These are phyloP conservation scores for Firmiana major DNA, from an alignment of 345 rosid genomes.

Conservation along the genomic window DNA sequence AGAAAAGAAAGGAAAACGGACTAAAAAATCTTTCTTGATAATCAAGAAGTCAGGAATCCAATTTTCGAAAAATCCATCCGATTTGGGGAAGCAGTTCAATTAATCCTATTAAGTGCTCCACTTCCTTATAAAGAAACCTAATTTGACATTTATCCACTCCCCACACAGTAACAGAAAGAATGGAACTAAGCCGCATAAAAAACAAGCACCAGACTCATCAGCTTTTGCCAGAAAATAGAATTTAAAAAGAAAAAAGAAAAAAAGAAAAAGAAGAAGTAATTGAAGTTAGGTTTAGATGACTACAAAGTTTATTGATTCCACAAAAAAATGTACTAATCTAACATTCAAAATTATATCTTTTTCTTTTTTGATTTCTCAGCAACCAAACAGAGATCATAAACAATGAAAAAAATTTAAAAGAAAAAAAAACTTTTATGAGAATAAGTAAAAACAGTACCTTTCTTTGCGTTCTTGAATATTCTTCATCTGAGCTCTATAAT, in stretches of 20 bases:
- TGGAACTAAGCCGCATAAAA: constrained; percentile 4
- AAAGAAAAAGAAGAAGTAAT: background rate
- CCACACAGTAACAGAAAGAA: background rate
- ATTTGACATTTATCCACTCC: constrained; percentile 1
- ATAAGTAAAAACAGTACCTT: constrained; percentile 41
- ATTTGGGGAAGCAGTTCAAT: background rate
- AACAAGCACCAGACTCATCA: constrained; percentile 5
- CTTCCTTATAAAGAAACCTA: background rate
- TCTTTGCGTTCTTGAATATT: constrained; percentile 87
- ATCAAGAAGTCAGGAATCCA: background rate
- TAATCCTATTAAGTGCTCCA: background rate
- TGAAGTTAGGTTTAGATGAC: constrained; percentile 15
- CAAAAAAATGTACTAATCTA: constrained; percentile 3
- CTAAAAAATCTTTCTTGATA: background rate
- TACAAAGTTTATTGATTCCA: constrained; percentile 14
- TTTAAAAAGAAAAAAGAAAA: background rate
- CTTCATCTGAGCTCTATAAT: constrained; percentile 88
- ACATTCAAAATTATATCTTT: constrained; percentile 14
- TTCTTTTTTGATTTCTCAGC: constrained; percentile 8
- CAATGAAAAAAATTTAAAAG: constrained; percentile 16
- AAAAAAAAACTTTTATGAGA: background rate
- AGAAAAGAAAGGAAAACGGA: constrained; percentile 2
- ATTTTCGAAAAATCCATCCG: background rate
- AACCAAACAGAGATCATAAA: constrained; percentile 18
- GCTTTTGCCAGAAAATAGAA: background rate